Conservation (phyloP, 2,329 filamentous ascomycete species). For the Sporothrix pallida region DNA sequence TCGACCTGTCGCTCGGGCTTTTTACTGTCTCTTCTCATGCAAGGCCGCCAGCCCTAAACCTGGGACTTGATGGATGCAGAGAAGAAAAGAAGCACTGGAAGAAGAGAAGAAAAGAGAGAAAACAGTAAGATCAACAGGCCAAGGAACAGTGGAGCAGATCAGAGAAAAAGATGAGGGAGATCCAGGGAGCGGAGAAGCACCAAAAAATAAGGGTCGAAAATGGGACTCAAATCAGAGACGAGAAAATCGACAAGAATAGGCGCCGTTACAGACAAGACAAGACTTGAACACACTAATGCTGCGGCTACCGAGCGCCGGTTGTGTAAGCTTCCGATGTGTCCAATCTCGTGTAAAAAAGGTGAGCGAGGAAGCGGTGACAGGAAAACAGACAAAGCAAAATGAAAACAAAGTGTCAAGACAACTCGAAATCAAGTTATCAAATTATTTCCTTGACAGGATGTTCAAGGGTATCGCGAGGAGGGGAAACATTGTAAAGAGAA, state of each 20-base stretch:
- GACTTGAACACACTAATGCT: constrained; percentile 29
- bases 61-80: constrained; percentile 10
- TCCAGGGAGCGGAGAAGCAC: not conserved
- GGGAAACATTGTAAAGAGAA: not conserved
- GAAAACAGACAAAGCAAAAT: not conserved
- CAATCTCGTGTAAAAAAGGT: not conserved
- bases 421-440: not conserved
- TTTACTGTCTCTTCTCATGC: constrained; percentile 9
- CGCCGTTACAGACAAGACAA: not conserved
- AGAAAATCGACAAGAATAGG: not conserved
- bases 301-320: constrained; percentile 24
- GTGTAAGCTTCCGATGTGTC: constrained; percentile 30
- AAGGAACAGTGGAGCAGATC: constrained; percentile 9
- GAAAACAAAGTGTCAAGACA: not conserved
- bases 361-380: not conserved
- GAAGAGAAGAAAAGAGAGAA: not conserved
- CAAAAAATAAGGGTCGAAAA: not conserved
- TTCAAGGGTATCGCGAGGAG: not conserved
- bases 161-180: not conserved
- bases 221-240: not conserved
- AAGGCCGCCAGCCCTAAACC: constrained; percentile 27
- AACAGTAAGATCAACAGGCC: constrained; percentile 20
- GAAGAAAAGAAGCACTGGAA: constrained; percentile 1
- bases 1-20: not conserved
- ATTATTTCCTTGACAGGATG: not conserved